Conservation (phyloP, 2,329 filamentous ascomycete species). For the Bipolaris zeicola region DNA sequence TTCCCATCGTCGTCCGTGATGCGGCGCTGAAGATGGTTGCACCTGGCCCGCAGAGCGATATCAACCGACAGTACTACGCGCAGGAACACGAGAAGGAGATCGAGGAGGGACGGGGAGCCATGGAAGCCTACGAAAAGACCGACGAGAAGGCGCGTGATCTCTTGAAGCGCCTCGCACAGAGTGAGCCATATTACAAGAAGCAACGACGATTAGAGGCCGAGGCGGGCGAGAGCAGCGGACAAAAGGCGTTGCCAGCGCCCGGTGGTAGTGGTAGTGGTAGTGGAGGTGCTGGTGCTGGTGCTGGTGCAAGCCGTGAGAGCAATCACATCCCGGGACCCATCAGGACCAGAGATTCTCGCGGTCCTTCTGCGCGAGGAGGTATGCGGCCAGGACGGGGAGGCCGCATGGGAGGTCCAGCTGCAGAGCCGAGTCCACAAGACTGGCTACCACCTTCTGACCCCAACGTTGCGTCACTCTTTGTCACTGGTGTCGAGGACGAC, state of each 20-base stretch:
- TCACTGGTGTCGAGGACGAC: conserved; percentile 95
- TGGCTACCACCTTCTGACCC: conserved; percentile 82
- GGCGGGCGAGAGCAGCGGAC: conserved; percentile 47
- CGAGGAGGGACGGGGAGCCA: conserved; percentile 79
- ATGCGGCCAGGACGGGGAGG: conserved; percentile 51
- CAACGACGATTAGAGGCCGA: conserved; percentile 73
- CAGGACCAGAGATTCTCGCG: conserved; percentile 68
- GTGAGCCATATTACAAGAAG: conserved; percentile 94
- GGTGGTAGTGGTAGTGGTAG: conserved; percentile 38
- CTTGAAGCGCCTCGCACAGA: conserved; percentile 80
- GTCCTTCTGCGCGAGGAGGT: conserved; percentile 44
- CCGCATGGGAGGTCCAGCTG: conserved; percentile 63
- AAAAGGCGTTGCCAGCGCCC: conserved; percentile 52
- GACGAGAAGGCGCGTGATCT: conserved; percentile 95
- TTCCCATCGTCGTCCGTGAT: conserved; percentile 93
- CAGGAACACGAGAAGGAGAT: conserved; percentile 97
- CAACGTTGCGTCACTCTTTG: conserved; percentile 90
- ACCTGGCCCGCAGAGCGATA: conserved; percentile 85
- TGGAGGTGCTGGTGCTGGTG: conserved; percentile 37
- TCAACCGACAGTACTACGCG: conserved; percentile 97
- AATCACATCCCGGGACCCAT: conserved; percentile 70
- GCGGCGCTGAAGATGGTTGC: conserved; percentile 98
- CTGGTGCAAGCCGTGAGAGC: conserved; percentile 36
- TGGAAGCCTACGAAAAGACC: conserved; percentile 94
- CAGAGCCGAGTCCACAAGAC: conserved; percentile 82